Percentiles rank a stretch among this genome's conserved stretches.
Evolutionary conservation across 495 filamentous ascomycete species (phyloP).

Genomic region (Xylaria bambusicola): DNA sequence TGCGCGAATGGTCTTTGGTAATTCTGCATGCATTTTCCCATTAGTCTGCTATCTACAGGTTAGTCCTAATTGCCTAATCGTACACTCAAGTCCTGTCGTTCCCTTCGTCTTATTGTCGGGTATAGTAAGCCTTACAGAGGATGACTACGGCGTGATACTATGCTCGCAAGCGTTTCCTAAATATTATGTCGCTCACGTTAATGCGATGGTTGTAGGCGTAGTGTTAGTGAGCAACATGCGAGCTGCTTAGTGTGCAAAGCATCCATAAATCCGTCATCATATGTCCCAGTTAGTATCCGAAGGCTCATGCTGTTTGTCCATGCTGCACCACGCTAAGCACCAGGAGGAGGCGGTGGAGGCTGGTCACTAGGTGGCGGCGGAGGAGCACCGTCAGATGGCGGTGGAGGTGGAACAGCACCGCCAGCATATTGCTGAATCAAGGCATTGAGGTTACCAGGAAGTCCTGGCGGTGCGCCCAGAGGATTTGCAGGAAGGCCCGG

Average conservation of each 20-base stretch:
- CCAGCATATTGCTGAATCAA: conserved; percentile 68
- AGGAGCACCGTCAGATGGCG: conserved; percentile 59
- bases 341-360: conserved; percentile 72
- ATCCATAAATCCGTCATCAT: not conserved
- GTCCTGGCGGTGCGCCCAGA: conserved; percentile 62
- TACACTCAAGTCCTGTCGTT: conserved; percentile 8
- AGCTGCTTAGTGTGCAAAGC: conserved; percentile 20
- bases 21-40: too few species aligned
- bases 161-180: conserved; percentile 10
- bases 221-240: conserved; percentile 17
- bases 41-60: conserved; percentile 27
- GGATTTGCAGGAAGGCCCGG: conserved; percentile 60
- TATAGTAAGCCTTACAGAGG: not conserved
- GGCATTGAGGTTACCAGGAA: conserved; percentile 58
- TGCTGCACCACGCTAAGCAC: conserved; percentile 41
- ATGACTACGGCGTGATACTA: not conserved
- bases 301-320: conserved; percentile 14
- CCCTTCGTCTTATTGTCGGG: not conserved
- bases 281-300: conserved; percentile 26
- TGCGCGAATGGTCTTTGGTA: too few species aligned
- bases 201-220: conserved; percentile 7
- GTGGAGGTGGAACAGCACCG: conserved; percentile 58
- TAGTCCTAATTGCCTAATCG: conserved; percentile 27
- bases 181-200: not conserved
- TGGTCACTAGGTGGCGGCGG: conserved; percentile 76